These are phyloP conservation scores for Ogataea chonburiensis DNA, from an alignment of 805 yeast genomes.

Conservation along the genomic window DNA sequence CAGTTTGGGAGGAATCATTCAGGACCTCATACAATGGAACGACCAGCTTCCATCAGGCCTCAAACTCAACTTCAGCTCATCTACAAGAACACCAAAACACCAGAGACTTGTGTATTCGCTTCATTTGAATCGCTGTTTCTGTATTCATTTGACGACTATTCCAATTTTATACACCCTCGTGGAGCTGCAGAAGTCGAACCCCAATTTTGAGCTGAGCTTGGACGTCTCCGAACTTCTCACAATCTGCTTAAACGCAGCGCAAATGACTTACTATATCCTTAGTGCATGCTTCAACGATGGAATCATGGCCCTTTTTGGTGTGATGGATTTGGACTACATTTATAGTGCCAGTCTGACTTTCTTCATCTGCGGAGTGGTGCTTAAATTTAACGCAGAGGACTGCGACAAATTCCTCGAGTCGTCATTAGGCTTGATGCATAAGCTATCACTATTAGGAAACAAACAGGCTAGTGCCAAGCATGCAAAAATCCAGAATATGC, in stretches of 20 bases:
- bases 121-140: conserved; percentile 29
- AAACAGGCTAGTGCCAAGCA: conserved; percentile 21
- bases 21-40: conserved; percentile 28
- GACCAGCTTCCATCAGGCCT: conserved; percentile 21
- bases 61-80: conserved; percentile 13
- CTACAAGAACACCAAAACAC: conserved; percentile 12
- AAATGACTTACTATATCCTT: conserved; percentile 22
- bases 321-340: conserved; percentile 32
- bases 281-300: conserved; percentile 21
- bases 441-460: conserved; percentile 24
- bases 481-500: conserved; percentile 18
- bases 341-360: conserved; percentile 29
- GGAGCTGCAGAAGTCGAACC: conserved; percentile 16
- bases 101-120: conserved; percentile 26
- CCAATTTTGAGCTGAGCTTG: conserved; percentile 14
- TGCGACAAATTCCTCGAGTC: conserved; percentile 19
- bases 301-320: conserved; percentile 28
- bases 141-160: conserved; percentile 30
- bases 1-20: conserved; percentile 22
- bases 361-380: conserved; percentile 30
- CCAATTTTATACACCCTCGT: conserved; percentile 28
- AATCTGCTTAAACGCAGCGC: conserved; percentile 30
- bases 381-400: conserved; percentile 17
- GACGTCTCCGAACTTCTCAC: conserved; percentile 24
- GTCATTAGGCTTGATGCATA: conserved; percentile 20